Evolutionary conservation across 2,329 filamentous ascomycete genomes (phyloP), one percentile per base, ranked within the genome.

Genomic region (Trichothecium sympodiale): DNA sequence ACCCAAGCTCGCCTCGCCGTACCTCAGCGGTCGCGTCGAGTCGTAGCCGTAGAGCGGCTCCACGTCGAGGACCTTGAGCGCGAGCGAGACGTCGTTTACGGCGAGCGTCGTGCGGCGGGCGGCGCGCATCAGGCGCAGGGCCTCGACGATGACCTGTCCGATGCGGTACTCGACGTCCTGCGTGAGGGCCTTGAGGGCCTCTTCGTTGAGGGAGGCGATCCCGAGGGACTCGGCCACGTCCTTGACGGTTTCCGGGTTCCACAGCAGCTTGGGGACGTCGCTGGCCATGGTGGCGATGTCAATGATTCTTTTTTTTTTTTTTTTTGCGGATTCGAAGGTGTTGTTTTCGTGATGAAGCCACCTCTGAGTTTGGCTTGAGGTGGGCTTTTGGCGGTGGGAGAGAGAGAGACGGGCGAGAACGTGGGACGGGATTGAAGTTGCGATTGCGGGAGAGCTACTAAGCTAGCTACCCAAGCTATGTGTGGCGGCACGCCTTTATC

Each of bases 1-100:
- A 0, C 91, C 91, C 41, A 98, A 66, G 39, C 84, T 93, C 3
- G 91, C 91, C 60, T 98, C 91, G 35, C 91, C 91, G 53, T 93
- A 98, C 37, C 83, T 76, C 49, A 98, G 64, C 17, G 88, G 85
- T 35, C 89, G 71, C 29, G 85, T 91, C 25, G 87, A 88, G 54
- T 96, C 89, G 61, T 98, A 98, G 15, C 91, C 91, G 53, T 95
- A 95, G 2, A 96, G 72, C 1, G 91, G 91, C 59, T 98, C 91
- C 17, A 95, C 84, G 50, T 96, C 87, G 34, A 98, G 69, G 9
- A 88, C 77, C 42, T 78, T 78, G 44, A 98, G 65, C 4, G 91
- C 91, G 46, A 89, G 80, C 32, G 85, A 80, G 38, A 95, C 76
- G 59, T 98, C 91, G 51, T 89, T 83, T 34, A 91, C 93, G 15